Base-by-base conservation (phyloP, 495 filamentous ascomycete genomes). In the Penicillium manginii region DNA sequence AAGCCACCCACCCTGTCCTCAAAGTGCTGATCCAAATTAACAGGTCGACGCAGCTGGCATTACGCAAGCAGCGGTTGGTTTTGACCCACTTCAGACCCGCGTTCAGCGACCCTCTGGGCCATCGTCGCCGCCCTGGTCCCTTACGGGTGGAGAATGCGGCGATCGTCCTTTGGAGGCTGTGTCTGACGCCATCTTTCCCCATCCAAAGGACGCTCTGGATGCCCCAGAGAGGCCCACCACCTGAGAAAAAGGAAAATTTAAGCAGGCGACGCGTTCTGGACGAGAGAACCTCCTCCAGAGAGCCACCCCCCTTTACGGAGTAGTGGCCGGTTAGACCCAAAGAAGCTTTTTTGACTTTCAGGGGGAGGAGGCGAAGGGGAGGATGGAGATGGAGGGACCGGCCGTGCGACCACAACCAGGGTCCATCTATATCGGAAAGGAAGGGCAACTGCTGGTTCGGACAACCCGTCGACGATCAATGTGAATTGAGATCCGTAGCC, bases 111-210 rank as follows among this genome's bases (percentile, higher is more conserved):
- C 70, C 59, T 69, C 62, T 69, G 73, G 72, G 69, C 67, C 69
- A 72, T 67, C 64, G 65, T 52, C 50, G 52, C 64, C 53, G 63
- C 61, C 52, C 61, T 59, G 70, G 73, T 75, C 75, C 75, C 72
- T 76, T 74, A 69, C 68, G 49, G 67, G 75, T 78, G 75, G 73
- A 65, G 73, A 73, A 74, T 72, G 72, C 69, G 70, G 64, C 75
- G 73, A 78, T 78, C 75, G 65, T 51, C 64, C 64, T 65, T 60
- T 55, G 54, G 49, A 65, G 60, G 61, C 64, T 65, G 61, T 59
- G 60, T 62, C 65, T 73, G 61, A 70, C 68, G 74, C 71, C 71
- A 74, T 75, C 15, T 54, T 43, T 37, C 45, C 58, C 35, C 53
- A 26, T 58, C 39, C 61, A 66, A 52, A 52, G 57, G 49, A 60